A percentile compares a stretch with the other conserved stretches of the same genome.
These are phyloP conservation scores for Colletotrichum tabaci DNA, from an alignment of 2,329 filamentous ascomycete species.

Conservation along the genomic window DNA sequence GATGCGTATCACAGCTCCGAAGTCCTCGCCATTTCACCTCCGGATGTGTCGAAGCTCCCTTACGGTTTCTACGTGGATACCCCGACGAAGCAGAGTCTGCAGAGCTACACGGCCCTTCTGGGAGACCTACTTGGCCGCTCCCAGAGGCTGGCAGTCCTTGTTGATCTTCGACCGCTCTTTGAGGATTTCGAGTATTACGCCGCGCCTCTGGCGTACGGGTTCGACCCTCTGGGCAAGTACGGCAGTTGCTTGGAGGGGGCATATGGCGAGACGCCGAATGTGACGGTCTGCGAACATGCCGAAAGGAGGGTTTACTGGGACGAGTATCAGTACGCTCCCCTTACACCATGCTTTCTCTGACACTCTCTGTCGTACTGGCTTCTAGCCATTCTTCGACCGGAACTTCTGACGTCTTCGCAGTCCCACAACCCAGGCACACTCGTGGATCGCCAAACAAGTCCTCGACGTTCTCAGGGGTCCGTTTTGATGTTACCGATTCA, in stretches of 20 bases:
- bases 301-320: constrained; percentile 35
- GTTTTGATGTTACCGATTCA: constrained; percentile 4
- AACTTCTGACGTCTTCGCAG: constrained; percentile 22
- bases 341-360: background rate
- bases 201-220: constrained; percentile 21
- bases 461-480: constrained; percentile 23
- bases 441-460: constrained; percentile 34
- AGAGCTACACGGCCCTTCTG: constrained; percentile 4
- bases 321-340: constrained; percentile 32
- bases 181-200: constrained; percentile 38
- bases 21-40: constrained; percentile 26
- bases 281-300: constrained; percentile 33
- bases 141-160: background rate
- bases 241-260: constrained; percentile 30
- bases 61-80: constrained; percentile 28
- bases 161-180: constrained; percentile 27
- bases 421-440: constrained; percentile 36
- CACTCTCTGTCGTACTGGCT: background rate
- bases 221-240: constrained; percentile 29
- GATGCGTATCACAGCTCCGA: constrained; percentile 2
- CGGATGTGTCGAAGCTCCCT: constrained; percentile 23
- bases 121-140: constrained; percentile 10
- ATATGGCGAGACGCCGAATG: constrained; percentile 34
- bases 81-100: background rate
- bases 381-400: background rate